These are phyloP conservation scores for Ensete glaucum DNA, from an alignment of 176 grass and related monocot genomes.

Conservation along the genomic window DNA sequence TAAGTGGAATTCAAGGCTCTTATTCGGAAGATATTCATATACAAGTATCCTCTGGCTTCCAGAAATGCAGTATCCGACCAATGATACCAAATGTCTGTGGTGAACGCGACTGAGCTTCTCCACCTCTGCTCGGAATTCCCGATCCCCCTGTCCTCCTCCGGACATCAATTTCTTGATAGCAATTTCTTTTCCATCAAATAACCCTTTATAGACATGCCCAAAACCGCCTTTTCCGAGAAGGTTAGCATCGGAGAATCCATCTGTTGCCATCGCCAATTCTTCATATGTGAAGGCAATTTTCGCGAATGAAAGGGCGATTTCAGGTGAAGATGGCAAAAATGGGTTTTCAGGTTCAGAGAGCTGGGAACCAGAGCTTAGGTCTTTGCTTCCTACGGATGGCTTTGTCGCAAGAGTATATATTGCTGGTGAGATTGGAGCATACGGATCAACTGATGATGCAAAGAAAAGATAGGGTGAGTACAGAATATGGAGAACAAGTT, in stretches of 20 bases:
- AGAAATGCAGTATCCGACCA: constrained; percentile 74
- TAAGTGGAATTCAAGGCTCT: constrained; percentile 71
- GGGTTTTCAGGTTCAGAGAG: constrained; percentile 12
- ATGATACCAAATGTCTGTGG: constrained; percentile 73
- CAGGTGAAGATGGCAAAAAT: constrained; percentile 22
- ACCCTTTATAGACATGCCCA: constrained; percentile 68
- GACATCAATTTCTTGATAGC: constrained; percentile 73
- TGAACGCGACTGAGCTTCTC: constrained; percentile 85
- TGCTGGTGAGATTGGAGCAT: constrained; percentile 20
- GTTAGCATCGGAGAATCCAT: constrained; percentile 66
- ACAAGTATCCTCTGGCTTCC: constrained; percentile 60
- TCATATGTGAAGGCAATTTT: constrained; percentile 48
- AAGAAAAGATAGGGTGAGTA: background rate
- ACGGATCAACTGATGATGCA: constrained; percentile 17
- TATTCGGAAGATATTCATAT: constrained; percentile 82
- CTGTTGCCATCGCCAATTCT: constrained; percentile 48
- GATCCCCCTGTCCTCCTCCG: constrained; percentile 66
- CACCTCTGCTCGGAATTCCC: constrained; percentile 81
- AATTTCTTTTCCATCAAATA: constrained; percentile 47
- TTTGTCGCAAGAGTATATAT: constrained; percentile 19
- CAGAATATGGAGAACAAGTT: background rate
- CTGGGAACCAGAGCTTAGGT: background rate
- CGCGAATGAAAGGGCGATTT: constrained; percentile 4
- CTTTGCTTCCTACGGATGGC: background rate
- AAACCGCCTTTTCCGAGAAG: constrained; percentile 80